Percentiles rank a stretch among this genome's conserved stretches.
Conservation (phyloP, 345 rosid species). For the Eucalyptus dawsonii region DNA sequence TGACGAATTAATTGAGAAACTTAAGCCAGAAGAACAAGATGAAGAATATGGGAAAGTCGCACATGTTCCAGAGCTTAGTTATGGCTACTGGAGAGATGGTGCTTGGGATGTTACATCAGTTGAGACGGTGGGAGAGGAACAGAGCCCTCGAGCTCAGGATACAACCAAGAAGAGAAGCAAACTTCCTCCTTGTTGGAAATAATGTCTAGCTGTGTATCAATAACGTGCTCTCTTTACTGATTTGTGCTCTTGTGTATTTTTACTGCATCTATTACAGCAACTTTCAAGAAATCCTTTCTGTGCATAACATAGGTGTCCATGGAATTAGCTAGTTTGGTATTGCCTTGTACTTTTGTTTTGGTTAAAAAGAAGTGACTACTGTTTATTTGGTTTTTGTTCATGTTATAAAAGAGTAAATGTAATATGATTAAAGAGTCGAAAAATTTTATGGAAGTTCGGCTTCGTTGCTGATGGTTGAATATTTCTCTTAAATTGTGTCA, state of each 20-base stretch:
- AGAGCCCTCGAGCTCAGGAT: neutral
- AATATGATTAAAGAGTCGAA: neutral
- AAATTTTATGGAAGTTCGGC: neutral
- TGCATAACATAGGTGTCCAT: neutral
- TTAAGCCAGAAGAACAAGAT: neutral
- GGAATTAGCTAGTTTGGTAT: neutral
- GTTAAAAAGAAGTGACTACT: neutral
- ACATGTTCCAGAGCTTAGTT: neutral
- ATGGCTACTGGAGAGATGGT: neutral
- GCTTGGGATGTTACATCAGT: neutral
- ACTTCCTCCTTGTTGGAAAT: neutral
- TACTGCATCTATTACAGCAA: neutral
- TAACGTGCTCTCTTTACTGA: neutral
- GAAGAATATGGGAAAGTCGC: neutral
- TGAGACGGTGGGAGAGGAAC: neutral
- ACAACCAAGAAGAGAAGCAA: neutral
- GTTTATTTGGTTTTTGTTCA: neutral
- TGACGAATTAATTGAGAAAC: neutral
- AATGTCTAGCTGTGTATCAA: neutral
- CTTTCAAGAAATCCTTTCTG: neutral
- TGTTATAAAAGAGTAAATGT: neutral
- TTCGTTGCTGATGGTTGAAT: neutral
- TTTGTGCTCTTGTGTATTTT: neutral
- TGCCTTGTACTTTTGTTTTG: neutral
- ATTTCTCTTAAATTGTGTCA: neutral